These are phyloP conservation scores for Fusarium abutilonis DNA, from an alignment of 2,329 filamentous ascomycete species.

Conservation along the genomic window DNA sequence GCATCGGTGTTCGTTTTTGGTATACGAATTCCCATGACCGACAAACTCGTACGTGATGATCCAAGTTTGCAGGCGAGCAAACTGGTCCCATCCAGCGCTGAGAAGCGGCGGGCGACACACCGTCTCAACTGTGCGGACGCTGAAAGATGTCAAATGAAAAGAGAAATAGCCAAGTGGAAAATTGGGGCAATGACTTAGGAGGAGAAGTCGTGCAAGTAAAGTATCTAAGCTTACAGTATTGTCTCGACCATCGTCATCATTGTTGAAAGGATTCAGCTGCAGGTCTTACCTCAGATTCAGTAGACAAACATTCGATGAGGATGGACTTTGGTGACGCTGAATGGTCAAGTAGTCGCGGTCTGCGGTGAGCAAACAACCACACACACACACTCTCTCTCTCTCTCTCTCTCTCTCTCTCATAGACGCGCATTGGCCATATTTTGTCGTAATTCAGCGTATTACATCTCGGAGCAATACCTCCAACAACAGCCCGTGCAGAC, in stretches of 20 bases:
- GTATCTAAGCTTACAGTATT: slow-evolving; percentile 4
- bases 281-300: not conserved
- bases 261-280: slow-evolving; percentile 3
- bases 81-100: slow-evolving; percentile 2
- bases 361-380: slow-evolving; percentile 12
- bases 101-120: not conserved
- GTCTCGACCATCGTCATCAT: slow-evolving; percentile 1
- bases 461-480: slow-evolving; percentile 1
- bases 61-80: not conserved
- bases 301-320: not conserved
- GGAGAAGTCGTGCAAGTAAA: slow-evolving; percentile 22
- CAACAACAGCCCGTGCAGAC: not conserved
- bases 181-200: not conserved
- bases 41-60: slow-evolving; percentile 11
- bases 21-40: slow-evolving; percentile 14
- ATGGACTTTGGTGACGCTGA: slow-evolving; percentile 17
- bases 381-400: no score
- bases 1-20: slow-evolving; percentile 21
- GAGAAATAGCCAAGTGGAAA: slow-evolving; percentile 2
- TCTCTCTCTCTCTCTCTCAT: not conserved
- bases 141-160: slow-evolving; percentile 16
- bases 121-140: not conserved
- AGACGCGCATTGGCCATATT: slow-evolving; percentile 18
- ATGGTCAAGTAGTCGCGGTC: slow-evolving; percentile 30
- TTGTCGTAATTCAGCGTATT: not conserved